Conservation (phyloP, 805 yeast species). For the Komagataella mondaviorum region DNA sequence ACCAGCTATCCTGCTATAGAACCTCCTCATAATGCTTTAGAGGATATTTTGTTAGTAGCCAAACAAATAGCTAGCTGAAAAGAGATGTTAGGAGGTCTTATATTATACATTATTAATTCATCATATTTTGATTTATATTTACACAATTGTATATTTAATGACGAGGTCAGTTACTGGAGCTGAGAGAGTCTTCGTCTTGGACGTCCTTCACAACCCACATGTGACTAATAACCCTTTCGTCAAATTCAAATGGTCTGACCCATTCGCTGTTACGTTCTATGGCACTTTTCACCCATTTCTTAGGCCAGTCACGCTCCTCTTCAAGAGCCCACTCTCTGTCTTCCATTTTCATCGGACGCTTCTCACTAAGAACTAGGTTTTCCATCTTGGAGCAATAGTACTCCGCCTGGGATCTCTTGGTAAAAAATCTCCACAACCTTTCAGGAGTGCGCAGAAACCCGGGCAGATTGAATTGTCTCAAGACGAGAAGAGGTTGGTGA, state of each 20-base stretch:
- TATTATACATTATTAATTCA: background rate
- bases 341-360: conserved; percentile 36
- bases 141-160: background rate
- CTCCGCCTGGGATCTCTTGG: conserved; percentile 57
- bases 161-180: background rate
- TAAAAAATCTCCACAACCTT: conserved; percentile 69
- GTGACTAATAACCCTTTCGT: conserved; percentile 45
- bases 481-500: conserved; percentile 66
- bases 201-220: conserved; percentile 31
- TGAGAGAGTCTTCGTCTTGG: background rate
- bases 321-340: conserved; percentile 30
- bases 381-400: conserved; percentile 42
- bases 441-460: conserved; percentile 72
- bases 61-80: background rate
- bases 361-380: conserved; percentile 36
- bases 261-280: conserved; percentile 69
- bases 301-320: conserved; percentile 85
- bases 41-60: background rate
- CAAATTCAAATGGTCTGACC: conserved; percentile 64
- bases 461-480: conserved; percentile 62
- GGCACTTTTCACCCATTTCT: conserved; percentile 72
- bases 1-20: background rate
- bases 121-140: background rate
- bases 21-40: background rate
- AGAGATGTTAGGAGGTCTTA: background rate